Evolutionary conservation across 2,329 filamentous ascomycete species (phyloP).

Genomic region (Stachybotrys elegans): DNA sequence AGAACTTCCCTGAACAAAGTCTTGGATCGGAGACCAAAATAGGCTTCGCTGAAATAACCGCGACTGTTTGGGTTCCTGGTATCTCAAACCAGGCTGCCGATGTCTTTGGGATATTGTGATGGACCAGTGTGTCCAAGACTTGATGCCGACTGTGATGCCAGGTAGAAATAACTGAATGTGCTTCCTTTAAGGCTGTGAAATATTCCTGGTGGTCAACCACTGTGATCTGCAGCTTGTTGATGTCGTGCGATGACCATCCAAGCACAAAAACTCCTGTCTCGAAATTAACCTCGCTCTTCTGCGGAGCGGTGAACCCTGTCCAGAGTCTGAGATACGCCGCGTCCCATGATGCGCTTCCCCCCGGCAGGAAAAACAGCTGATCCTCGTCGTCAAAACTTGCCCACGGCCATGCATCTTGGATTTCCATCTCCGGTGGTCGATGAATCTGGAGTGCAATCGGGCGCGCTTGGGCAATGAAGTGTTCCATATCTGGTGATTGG

Average conservation of each 20-base stretch:
- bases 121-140: neutral
- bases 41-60: neutral
- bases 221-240: neutral
- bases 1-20: neutral
- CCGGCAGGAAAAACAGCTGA: neutral
- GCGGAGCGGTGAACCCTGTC: neutral
- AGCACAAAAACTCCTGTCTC: neutral
- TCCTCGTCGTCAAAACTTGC: constrained; percentile 2
- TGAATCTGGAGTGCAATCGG: neutral
- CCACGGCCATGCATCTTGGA: neutral
- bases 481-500: neutral
- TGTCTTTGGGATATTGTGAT: neutral
- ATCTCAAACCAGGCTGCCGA: neutral
- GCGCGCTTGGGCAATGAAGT: neutral
- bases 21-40: neutral
- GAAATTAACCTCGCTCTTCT: neutral
- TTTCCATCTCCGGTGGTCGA: neutral
- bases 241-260: neutral
- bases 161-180: neutral
- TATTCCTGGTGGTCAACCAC: neutral
- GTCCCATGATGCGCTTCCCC: neutral
- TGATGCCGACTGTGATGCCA: neutral
- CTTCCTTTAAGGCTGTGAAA: neutral
- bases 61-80: neutral
- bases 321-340: neutral